phyloP scores from a whole-genome alignment of 257 asterid genomes.

The Solanum infundibuliforme region DNA sequence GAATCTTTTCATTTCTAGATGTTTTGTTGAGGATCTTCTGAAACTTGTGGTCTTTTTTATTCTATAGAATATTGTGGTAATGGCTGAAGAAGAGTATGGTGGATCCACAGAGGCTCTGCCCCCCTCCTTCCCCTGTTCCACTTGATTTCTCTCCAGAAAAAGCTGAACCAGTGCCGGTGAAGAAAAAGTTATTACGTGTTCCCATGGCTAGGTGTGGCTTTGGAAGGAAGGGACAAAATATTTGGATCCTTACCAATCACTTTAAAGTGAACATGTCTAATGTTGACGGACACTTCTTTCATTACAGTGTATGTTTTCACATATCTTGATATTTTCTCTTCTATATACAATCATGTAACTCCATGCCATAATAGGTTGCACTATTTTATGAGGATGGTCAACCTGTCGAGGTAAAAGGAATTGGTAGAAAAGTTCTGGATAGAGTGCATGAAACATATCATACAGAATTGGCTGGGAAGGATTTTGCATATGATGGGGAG shows the following conservation, averaged over 20 bases:
- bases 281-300: slow-evolving; percentile 66
- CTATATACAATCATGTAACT: neutral
- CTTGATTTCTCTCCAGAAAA: slow-evolving; percentile 44
- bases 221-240: slow-evolving; percentile 60
- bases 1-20: neutral
- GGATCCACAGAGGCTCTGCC: slow-evolving; percentile 59
- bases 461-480: slow-evolving; percentile 46
- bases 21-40: neutral
- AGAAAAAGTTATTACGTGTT: slow-evolving; percentile 35
- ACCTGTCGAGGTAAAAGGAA: slow-evolving; percentile 84
- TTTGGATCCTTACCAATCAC: slow-evolving; percentile 71
- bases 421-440: too few species aligned
- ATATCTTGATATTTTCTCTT: neutral
- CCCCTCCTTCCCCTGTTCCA: slow-evolving; percentile 76
- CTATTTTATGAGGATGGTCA: slow-evolving; percentile 82
- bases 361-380: slow-evolving; percentile 47
- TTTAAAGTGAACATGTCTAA: slow-evolving; percentile 65
- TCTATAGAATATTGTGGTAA: neutral
- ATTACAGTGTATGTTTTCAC: slow-evolving; percentile 61
- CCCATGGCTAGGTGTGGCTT: slow-evolving; percentile 79
- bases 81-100: slow-evolving; percentile 18
- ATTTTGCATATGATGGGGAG: slow-evolving; percentile 76
- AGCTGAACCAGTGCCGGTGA: slow-evolving; percentile 28
- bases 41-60: neutral
- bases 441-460: too few species aligned